A percentile compares a stretch with the other conserved stretches of the same genome.
These are phyloP conservation scores for Hyaloscypha bicolor DNA, from an alignment of 495 filamentous ascomycete genomes.

Conservation along the genomic window DNA sequence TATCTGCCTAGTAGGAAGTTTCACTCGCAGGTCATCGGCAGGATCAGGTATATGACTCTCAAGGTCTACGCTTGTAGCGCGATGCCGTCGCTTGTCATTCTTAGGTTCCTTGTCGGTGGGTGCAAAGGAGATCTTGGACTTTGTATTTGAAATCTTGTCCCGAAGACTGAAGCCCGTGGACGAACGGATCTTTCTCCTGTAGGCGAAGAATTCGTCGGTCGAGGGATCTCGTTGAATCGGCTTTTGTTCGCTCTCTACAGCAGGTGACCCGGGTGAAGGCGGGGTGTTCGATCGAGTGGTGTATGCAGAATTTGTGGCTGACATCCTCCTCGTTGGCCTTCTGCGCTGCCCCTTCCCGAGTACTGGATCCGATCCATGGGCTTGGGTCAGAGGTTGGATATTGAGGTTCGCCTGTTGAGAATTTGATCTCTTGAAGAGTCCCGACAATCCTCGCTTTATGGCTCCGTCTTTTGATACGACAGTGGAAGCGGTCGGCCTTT, in stretches of 20 bases:
- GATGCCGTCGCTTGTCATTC: slow-evolving; percentile 12
- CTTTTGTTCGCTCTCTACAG: slow-evolving; percentile 38
- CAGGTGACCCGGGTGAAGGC: slow-evolving; percentile 50
- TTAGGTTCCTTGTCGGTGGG: slow-evolving; percentile 33
- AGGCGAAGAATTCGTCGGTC: slow-evolving; percentile 42
- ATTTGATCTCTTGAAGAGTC: slow-evolving; percentile 41
- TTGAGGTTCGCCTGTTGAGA: slow-evolving; percentile 22
- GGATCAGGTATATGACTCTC: slow-evolving; percentile 14
- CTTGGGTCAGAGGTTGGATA: slow-evolving; percentile 39
- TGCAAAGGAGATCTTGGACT: slow-evolving; percentile 31
- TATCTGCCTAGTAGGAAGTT: slow-evolving; percentile 29
- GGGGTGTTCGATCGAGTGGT: slow-evolving; percentile 57
- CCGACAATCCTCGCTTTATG: slow-evolving; percentile 36
- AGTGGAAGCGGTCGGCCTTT: slow-evolving; percentile 28
- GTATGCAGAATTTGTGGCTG: slow-evolving; percentile 44
- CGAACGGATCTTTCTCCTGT: slow-evolving; percentile 46
- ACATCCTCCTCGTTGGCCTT: slow-evolving; percentile 33
- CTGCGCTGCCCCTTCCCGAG: slow-evolving; percentile 32
- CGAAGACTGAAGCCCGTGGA: slow-evolving; percentile 52
- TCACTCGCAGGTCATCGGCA: slow-evolving; percentile 4
- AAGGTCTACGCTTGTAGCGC: slow-evolving; percentile 31
- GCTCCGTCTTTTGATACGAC: slow-evolving; percentile 30
- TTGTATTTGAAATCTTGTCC: slow-evolving; percentile 34
- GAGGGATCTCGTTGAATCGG: slow-evolving; percentile 39
- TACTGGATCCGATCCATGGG: slow-evolving; percentile 41